Base-by-base conservation (phyloP, 805 yeast genomes). In the Saccharomycopsis olivae region DNA sequence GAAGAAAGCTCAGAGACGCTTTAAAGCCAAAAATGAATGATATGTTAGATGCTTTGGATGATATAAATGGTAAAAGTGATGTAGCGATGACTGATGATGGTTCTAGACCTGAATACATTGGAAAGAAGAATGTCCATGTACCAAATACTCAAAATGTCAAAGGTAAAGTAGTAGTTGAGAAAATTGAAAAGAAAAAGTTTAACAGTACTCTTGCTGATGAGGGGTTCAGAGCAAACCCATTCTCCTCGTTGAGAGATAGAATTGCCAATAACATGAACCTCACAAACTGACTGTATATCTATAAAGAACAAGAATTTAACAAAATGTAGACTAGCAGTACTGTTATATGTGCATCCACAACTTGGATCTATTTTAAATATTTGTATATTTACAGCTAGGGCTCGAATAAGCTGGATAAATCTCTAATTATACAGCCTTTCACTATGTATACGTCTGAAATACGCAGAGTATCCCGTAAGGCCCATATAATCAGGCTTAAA, bases 11-110 rank as follows among this genome's bases (percentile, higher is more conserved):
- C 36, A 71, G 69, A 50, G 81, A 79, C 41, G 73, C 77, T 48
- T 60, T 83, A 44, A 72, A 71, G 50, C 85, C 88, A 3, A 69
- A 75, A 51, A 68, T 82, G 72, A 64, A 68, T 39, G 92, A 82
- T 48, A 57, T 82, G 33, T 60, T 76, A 40, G 62, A 62, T 21
- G 73, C 71, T 14, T 61, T 82, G 38, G 69, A 65, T 17, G 57
- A 58, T 18, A 63, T 52, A 24, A 45, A 35, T 15, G 51, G 47
- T 3, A 49, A 14, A 15, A 30, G 11, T 17, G 47, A 10, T 38
- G 23, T 28, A 49, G 33, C 23, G 35, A 19, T 19, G 44, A 28
- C 30, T 9, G 25, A 23, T 8, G 10, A 23, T 23, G 25, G 14
- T 39, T n/a, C n/a, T n/a, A n/a, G n/a, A 51, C 38, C 29, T 47